phyloP scores from a whole-genome alignment of 192 early-diverging fungal genomes.

The Umbelopsis ramanniana region DNA sequence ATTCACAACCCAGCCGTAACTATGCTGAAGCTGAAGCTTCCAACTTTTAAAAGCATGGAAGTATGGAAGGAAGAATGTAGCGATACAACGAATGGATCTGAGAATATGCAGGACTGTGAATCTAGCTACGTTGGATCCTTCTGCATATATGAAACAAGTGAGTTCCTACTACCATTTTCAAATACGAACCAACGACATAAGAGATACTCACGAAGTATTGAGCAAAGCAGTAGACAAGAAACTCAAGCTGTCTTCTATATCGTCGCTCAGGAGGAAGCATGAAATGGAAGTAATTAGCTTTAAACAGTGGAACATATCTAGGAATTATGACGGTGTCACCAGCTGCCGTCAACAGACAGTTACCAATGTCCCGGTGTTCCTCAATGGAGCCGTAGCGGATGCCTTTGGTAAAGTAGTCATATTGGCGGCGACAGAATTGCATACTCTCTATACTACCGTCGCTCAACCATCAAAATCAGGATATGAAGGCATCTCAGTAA shows the following conservation, averaged over 20 bases:
- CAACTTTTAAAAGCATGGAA: constrained; percentile 2
- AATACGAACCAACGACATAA: background rate
- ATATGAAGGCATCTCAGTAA: background rate
- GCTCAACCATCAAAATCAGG: background rate
- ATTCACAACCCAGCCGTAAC: background rate
- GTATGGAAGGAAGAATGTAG: constrained; percentile 1
- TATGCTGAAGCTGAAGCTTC: background rate
- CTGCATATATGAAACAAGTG: background rate
- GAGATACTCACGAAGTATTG: background rate
- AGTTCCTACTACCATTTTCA: too few species aligned
- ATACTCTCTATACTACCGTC: background rate
- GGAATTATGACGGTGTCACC: background rate
- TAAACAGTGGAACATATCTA: background rate
- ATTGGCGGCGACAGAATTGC: background rate
- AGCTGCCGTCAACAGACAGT: background rate
- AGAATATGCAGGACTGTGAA: too few species aligned
- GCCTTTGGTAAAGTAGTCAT: background rate
- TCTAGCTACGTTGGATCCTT: background rate
- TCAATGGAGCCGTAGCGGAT: background rate
- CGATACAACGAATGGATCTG: background rate
- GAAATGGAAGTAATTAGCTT: background rate
- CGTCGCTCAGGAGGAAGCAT: background rate
- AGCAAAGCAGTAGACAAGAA: background rate
- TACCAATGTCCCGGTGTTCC: background rate
- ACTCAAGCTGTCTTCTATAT: background rate